Base-by-base conservation (phyloP, 139 green algal genomes). In the Chlorella sp. region DNA sequence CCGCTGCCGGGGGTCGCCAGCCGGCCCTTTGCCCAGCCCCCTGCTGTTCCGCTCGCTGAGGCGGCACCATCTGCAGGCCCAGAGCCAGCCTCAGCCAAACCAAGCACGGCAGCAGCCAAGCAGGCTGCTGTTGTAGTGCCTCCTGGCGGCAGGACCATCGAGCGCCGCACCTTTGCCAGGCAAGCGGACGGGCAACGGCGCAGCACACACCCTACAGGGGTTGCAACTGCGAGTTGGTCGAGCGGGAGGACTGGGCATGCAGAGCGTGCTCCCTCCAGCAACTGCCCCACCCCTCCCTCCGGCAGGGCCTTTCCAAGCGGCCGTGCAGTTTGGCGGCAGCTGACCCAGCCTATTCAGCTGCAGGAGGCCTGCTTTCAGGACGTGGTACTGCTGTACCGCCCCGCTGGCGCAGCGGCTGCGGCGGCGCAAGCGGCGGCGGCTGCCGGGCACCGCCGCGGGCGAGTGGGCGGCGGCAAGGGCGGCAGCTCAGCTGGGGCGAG, bases 331-430 rank as follows among this genome's bases (percentile, higher is more conserved):
- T 56, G 94, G 0, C 88, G 88, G 47, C 74, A 89, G 18, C 62
- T 95, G 25, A 83, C 88, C 18, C 87, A 62, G 21, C 81, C 34
- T 21, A 25, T 95, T 65, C 56, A 90, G 39, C 87, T 96, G 44
- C 63, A 90, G 87, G 94, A 97, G 87, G 92, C 94, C 12, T 91
- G 86, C 60, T 96, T 94, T 79, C 90, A 92, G 34, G 89, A 94
- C 55, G 82, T 96, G 11, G 88, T 97, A 21, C 86, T 97, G 34
- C 74, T 97, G 36, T 97, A 96, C 32, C 41, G 36, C 60, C 44
- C 56, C 25, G 57, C 30, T 4, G 44, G 11, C 34, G 23, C 75
- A 15, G 56, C 51, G 3, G 39, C 39, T 9, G 70, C 70, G 4
- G 15, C 25, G 3, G 39, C 15, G 36, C 20, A 23, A 16, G 57